phyloP scores from a whole-genome alignment of 805 yeast species.

The Starmerella bombi region DNA sequence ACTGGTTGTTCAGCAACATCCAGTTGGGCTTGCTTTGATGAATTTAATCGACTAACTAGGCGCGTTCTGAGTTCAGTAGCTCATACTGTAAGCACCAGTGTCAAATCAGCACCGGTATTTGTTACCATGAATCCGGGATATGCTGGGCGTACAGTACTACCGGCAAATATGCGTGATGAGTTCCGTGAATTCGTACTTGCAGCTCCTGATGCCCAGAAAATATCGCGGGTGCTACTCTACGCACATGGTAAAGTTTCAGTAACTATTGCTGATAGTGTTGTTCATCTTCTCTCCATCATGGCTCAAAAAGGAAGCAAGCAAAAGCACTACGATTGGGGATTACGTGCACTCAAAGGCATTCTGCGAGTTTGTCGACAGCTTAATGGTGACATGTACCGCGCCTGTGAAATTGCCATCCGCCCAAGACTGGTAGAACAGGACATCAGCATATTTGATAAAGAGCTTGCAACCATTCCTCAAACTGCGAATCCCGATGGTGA shows the following conservation, averaged over 20 bases:
- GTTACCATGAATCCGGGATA: slow-evolving; percentile 87
- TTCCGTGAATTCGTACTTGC: slow-evolving; percentile 67
- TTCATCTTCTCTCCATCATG: slow-evolving; percentile 42
- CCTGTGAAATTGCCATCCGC: slow-evolving; percentile 41
- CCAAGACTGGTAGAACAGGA: slow-evolving; percentile 58
- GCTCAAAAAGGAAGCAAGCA: slow-evolving; percentile 36
- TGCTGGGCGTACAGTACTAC: slow-evolving; percentile 67
- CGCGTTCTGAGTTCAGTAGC: slow-evolving; percentile 72
- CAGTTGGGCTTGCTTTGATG: slow-evolving; percentile 94
- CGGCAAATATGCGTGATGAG: slow-evolving; percentile 70
- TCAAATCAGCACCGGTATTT: slow-evolving; percentile 45
- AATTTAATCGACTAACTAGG: slow-evolving; percentile 68
- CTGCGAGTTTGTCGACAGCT: slow-evolving; percentile 45
- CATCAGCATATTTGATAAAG: slow-evolving; percentile 20
- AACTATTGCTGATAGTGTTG: slow-evolving; percentile 36
- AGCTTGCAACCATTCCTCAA: background rate
- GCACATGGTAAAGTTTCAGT: slow-evolving; percentile 48
- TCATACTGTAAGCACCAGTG: slow-evolving; percentile 56
- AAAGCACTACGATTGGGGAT: slow-evolving; percentile 79
- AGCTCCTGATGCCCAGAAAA: slow-evolving; percentile 53
- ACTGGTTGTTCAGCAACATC: slow-evolving; percentile 72
- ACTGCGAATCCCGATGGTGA: background rate
- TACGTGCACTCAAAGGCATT: slow-evolving; percentile 63
- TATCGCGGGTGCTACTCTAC: slow-evolving; percentile 57
- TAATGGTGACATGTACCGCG: slow-evolving; percentile 37